Base-by-base conservation (phyloP, 1,139 yeast species). In the Sugiyamaella neomexicana region DNA sequence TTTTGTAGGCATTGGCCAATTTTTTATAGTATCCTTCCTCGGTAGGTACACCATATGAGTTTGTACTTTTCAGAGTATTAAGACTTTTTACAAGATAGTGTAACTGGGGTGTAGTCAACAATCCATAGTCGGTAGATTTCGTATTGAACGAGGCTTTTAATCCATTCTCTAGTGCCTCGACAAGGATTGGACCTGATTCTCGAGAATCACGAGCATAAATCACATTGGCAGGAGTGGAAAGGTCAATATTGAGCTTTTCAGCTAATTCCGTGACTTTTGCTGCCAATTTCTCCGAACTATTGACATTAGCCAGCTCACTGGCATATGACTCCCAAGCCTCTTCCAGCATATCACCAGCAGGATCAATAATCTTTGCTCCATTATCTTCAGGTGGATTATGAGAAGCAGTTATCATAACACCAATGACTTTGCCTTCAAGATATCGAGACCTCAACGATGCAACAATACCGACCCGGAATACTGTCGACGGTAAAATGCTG, bases 361-460 rank as follows among this genome's bases (percentile, higher is more conserved):
- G 98, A 64, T 93, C 99, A 39, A 91, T 90, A 23, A 93, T 78
- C 72, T 93, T 93, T 55, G 93, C 96, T n/a, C 99, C 99, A 64
- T 93, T 93, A 67, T 93, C 99, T 50, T 77, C 78, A 0, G 98
- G 96, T 0, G 98, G 98, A 65, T 93, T 93, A 70, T 93, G 99
- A 1, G 97, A 89, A 0, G 99, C 99, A 1, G 99, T 95, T 64
- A 95, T 84, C 98, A 95, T 93, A 9, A 90, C 86, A 10, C 76
- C 77, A 46, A 91, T 80, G 17, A 88, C 81, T 65, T 85, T 75
- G 1, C 95, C 90, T 1, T 74, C 72, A 47, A 87, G 74, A 61
- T 75, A 79, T 60, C 86, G 80, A 23, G 98, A 90, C 67, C 99
- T 79, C 61, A 93, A 75, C 3, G 85, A 75, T 0, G 99, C 97